Percentiles rank a stretch among this genome's conserved stretches.
Conservation (phyloP, 2,329 filamentous ascomycete species). For the Dothiorella sarmentorum region DNA sequence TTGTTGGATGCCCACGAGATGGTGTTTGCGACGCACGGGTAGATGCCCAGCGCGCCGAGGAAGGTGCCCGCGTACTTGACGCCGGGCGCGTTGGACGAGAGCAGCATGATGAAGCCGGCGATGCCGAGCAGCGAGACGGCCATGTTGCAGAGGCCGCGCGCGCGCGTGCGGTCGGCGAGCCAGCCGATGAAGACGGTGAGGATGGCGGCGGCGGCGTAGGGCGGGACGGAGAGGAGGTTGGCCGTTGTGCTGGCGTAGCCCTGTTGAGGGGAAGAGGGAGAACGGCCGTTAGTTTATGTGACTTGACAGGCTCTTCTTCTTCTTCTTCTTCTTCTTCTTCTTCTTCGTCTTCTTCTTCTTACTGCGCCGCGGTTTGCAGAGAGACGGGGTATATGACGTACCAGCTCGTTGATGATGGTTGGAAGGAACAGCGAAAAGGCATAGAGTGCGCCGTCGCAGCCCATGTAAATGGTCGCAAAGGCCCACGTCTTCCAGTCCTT, state of each 20-base stretch:
- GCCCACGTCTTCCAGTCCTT: constrained; percentile 83
- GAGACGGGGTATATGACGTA: background rate
- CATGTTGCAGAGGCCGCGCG: constrained; percentile 80
- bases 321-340: background rate
- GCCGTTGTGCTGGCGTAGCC: constrained; percentile 59
- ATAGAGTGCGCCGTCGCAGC: constrained; percentile 68
- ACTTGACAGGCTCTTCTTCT: background rate
- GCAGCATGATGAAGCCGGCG: constrained; percentile 74
- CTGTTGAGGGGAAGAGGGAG: constrained; percentile 1
- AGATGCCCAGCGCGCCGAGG: constrained; percentile 81
- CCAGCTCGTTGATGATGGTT: constrained; percentile 64
- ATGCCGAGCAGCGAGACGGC: constrained; percentile 66
- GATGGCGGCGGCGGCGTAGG: constrained; percentile 68
- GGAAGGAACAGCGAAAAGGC: constrained; percentile 76
- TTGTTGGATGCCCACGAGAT: constrained; percentile 90
- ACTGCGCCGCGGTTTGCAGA: no score
- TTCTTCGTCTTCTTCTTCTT: no score
- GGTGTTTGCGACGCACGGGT: constrained; percentile 81
- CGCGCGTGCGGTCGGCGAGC: constrained; percentile 69
- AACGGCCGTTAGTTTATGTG: background rate
- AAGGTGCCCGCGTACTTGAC: constrained; percentile 83
- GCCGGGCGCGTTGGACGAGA: constrained; percentile 59
- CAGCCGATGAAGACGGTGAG: constrained; percentile 69
- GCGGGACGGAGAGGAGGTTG: constrained; percentile 71
- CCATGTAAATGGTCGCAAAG: constrained; percentile 75